Evolutionary conservation across 164 flowering plant genomes (phyloP), one percentile per base, ranked within the genome.

Genomic region (Vitis riparia): DNA sequence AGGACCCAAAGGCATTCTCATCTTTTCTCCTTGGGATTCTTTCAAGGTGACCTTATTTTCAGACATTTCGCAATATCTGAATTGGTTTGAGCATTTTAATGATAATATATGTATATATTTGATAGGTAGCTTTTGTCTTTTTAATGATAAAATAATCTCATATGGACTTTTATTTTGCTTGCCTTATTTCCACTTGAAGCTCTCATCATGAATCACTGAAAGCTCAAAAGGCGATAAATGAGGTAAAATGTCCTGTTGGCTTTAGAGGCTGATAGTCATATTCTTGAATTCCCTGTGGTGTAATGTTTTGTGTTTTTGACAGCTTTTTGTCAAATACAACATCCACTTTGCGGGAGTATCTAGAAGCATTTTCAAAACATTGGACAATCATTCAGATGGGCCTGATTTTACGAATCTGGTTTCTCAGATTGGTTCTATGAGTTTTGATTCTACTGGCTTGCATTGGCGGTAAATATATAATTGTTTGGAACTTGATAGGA

Each of bases 301-400:
- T 62, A 47, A 63, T 71, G 16, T 30, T 65, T 32, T 48, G 65
- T 37, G 44, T 37, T 37, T 37, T 37, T 37, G 44, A 70, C 90
- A 95, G 99, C 88, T 95, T 62, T 95, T 93, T 81, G 91, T 95
- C 76, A 95, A 89, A 73, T 95, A 85, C 90, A 95, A 95, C 83
- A 93, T 95, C 69, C 85, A 89, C 74, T 93, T 95, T 70, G 80
- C 89, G 62, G 99, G 98, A 75, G 77, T 95, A 63, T 86, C 98
- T 53, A 87, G 73, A 82, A 88, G 78, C 81, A 80, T 91, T 66
- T 88, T 89, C 66, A 79, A 61, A 78, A 70, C 73, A 60, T 69
- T 78, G 59, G 85, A 79, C 23, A 76, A 75, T 71, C 78, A 80
- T 55, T 70, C 77, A 61, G 91, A 87, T 75, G 87, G 74, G 48